Percentiles rank a stretch among this genome's conserved stretches.
phyloP scores from a whole-genome alignment of 2,329 filamentous ascomycete genomes.

The Fusarium beomiforme region DNA sequence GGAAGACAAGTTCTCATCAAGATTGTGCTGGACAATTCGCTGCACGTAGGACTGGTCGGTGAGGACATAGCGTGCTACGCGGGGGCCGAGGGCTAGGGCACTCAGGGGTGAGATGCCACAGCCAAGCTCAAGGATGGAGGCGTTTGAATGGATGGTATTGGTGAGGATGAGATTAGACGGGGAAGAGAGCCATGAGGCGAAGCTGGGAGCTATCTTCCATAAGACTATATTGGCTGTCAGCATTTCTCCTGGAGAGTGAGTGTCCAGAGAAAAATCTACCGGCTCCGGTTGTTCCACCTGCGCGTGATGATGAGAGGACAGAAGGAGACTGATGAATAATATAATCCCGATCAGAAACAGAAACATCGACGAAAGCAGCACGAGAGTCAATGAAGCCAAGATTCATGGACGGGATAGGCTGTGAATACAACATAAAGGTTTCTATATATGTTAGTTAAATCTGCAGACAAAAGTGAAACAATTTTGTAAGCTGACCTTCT shows the following conservation, averaged over 20 bases:
- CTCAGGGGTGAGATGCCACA: constrained; percentile 87
- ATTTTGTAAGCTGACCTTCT: constrained; percentile 51
- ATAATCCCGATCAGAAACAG: constrained; percentile 75
- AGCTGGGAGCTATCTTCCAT: constrained; percentile 88
- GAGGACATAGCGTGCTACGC: constrained; percentile 74
- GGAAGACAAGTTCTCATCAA: constrained; percentile 66
- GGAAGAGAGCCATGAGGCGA: constrained; percentile 82
- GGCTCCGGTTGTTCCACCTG: constrained; percentile 66
- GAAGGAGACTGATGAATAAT: constrained; percentile 85
- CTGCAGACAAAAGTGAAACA: not conserved
- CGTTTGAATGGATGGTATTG: constrained; percentile 58
- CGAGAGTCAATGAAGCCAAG: constrained; percentile 86
- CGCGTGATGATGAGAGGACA: constrained; percentile 79
- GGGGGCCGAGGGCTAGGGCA: constrained; percentile 72
- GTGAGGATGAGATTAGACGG: constrained; percentile 70
- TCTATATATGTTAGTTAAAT: constrained; percentile 63
- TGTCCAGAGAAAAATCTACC: constrained; percentile 47
- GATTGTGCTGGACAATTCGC: constrained; percentile 79
- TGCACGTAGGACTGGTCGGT: constrained; percentile 91
- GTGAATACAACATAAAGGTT: constrained; percentile 87
- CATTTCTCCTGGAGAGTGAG: constrained; percentile 3
- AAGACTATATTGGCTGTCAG: constrained; percentile 65
- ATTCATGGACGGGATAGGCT: constrained; percentile 76
- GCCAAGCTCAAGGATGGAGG: constrained; percentile 82
- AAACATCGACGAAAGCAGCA: constrained; percentile 71